Conservation (phyloP, 2,329 filamentous ascomycete species). For the Cryphonectria radicalis region DNA sequence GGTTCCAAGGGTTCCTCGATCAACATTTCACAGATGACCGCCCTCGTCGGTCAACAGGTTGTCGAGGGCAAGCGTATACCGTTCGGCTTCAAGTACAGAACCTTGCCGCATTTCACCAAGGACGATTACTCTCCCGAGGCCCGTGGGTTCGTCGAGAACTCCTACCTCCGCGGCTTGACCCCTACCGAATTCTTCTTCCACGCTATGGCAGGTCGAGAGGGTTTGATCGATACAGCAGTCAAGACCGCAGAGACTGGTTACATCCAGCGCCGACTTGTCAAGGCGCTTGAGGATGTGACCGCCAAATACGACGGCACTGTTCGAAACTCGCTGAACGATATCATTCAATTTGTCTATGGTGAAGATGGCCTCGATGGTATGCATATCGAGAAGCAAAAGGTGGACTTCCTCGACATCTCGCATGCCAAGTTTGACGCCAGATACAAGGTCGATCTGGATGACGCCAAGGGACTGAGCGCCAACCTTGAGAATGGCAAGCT, state of each 20-base stretch:
- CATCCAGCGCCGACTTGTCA: slow-evolving; percentile 97
- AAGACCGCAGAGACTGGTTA: slow-evolving; percentile 99
- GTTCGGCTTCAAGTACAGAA: slow-evolving; percentile 98
- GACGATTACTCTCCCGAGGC: slow-evolving; percentile 98
- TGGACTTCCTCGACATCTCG: slow-evolving; percentile 84
- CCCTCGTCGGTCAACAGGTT: slow-evolving; percentile 95
- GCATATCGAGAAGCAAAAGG: slow-evolving; percentile 88
- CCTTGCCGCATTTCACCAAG: slow-evolving; percentile 96
- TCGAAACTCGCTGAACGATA: slow-evolving; percentile 92
- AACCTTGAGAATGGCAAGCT: slow-evolving; percentile 87
- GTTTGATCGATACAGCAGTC: slow-evolving; percentile 98
- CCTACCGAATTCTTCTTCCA: slow-evolving; percentile 99
- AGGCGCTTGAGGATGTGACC: slow-evolving; percentile 96
- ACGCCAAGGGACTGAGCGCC: slow-evolving; percentile 56
- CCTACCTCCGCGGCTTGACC: slow-evolving; percentile 92
- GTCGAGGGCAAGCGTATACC: slow-evolving; percentile 99
- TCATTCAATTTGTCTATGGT: slow-evolving; percentile 96
- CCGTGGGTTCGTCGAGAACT: slow-evolving; percentile 98
- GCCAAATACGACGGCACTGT: slow-evolving; percentile 98
- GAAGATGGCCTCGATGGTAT: slow-evolving; percentile 95
- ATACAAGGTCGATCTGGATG: slow-evolving; percentile 88
- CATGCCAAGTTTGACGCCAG: slow-evolving; percentile 76
- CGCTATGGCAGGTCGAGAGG: slow-evolving; percentile 99
- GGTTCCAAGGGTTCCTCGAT: slow-evolving; percentile 99
- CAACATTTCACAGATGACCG: slow-evolving; percentile 99